Base-by-base conservation (phyloP, 2,329 filamentous ascomycete genomes). In the Calonectria pauciramosa region DNA sequence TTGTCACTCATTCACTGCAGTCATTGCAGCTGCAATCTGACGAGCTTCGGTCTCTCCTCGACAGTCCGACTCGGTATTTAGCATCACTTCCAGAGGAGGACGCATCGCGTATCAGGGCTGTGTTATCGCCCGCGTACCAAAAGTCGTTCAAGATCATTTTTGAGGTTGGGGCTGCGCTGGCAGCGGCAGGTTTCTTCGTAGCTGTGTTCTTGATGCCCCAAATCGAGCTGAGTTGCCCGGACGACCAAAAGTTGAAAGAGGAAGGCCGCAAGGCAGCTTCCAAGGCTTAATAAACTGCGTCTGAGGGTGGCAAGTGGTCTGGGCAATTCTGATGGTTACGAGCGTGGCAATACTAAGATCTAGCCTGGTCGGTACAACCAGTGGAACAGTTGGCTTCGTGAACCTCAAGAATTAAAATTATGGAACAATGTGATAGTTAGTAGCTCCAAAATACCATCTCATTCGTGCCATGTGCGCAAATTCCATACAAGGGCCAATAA, bases 121-220 rank as follows among this genome's bases (percentile, higher is more conserved):
- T 83, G 28, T 77, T 87, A 1, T 65, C 85, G 1, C 85, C 86
- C 0, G 84, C 84, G 0, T 87, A 87, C 70, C 77, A 81, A 23
- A 75, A 77, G 36, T 84, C 80, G 1, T 87, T 87, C 32, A 80
- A 84, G 3, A 77, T 85, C 10, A 85, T 87, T 51, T 87, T 87
- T n/a, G 72, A 86, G 1, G 74, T 85, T 0, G 84, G 85, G 1
- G 85, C 85, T 1, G 80, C 81, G 1, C 70, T 87, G 18, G 84
- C 84, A 2, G 82, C 81, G 2, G 49, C 85, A 2, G 83, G 83
- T 2, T 86, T 87, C 38, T 60, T 86, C 0, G 56, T 87, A 8
- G 83, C 85, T 0, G 84, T 84, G n/a, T 72, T 84, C 0, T 71
- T 87, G 63, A 86, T 87, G 84, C 85, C 85, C 0, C 85, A 87